phyloP scores from a whole-genome alignment of 257 asterid species.

The Marsdenia floribunda region DNA sequence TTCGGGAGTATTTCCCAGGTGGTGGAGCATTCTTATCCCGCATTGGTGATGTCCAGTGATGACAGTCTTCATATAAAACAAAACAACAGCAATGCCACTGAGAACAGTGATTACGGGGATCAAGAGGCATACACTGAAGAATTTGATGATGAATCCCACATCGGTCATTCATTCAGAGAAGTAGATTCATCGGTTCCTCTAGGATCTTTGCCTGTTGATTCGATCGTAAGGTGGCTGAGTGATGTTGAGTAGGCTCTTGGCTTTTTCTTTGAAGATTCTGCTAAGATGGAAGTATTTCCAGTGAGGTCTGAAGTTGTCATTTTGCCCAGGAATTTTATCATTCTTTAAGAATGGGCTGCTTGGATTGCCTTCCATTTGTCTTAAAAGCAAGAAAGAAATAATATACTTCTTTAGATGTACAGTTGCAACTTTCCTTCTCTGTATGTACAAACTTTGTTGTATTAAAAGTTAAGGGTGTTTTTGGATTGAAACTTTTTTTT shows the following conservation, averaged over 20 bases:
- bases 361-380: no score
- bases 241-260: constrained; percentile 23
- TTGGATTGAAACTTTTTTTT: no score
- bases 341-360: no score
- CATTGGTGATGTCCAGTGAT: constrained; percentile 32
- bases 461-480: no score
- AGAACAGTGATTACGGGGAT: constrained; percentile 23
- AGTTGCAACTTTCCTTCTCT: no score
- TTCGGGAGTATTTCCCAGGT: constrained; percentile 62
- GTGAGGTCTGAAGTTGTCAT: not conserved
- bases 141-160: constrained; percentile 21
- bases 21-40: constrained; percentile 69
- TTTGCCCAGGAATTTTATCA: no score
- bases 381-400: no score
- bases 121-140: constrained; percentile 25
- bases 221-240: constrained; percentile 36
- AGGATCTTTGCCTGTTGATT: constrained; percentile 80
- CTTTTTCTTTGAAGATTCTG: not conserved
- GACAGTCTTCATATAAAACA: constrained; percentile 18
- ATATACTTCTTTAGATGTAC: no score
- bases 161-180: constrained; percentile 42
- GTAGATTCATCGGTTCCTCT: constrained; percentile 39
- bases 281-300: not conserved
- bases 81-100: constrained; percentile 1
- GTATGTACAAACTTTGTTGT: no score